These are phyloP conservation scores for Fusarium staphyleae DNA, from an alignment of 2,329 filamentous ascomycete genomes.

Conservation along the genomic window DNA sequence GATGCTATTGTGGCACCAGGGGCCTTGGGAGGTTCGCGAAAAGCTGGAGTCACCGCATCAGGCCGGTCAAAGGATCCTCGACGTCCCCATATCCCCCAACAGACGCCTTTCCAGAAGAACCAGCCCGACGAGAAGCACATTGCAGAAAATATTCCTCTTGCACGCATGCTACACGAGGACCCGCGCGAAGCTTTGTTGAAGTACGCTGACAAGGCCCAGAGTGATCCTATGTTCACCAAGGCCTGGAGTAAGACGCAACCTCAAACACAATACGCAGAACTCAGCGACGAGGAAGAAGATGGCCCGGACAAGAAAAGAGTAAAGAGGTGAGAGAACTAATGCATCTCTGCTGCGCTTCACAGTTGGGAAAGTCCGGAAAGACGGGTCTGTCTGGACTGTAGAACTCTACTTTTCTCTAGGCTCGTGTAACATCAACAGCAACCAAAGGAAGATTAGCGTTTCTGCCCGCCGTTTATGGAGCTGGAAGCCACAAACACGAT, in stretches of 20 bases:
- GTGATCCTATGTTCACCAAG: conserved; percentile 92
- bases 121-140: conserved; percentile 92
- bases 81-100: conserved; percentile 81
- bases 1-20: conserved; percentile 80
- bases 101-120: conserved; percentile 89
- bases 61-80: conserved; percentile 80
- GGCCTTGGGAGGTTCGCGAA: conserved; percentile 59
- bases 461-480: conserved; percentile 10
- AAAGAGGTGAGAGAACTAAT: conserved; percentile 54
- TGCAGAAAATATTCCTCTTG: conserved; percentile 85
- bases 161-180: conserved; percentile 94
- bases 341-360: conserved; percentile 6
- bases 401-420: conserved; percentile 4
- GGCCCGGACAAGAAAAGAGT: conserved; percentile 71
- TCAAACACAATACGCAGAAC: conserved; percentile 85
- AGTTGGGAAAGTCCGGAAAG: conserved; percentile 7
- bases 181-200: conserved; percentile 91
- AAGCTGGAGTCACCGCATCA: conserved; percentile 76
- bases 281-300: conserved; percentile 84
- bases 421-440: conserved; percentile 18
- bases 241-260: conserved; percentile 94
- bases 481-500: conserved; percentile 1
- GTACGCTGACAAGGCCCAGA: conserved; percentile 92
- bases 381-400: conserved; percentile 11
- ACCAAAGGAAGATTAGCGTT: background rate